These are phyloP conservation scores for Heliosperma pusillum DNA, from an alignment of 148 eudicot genomes.

Conservation along the genomic window DNA sequence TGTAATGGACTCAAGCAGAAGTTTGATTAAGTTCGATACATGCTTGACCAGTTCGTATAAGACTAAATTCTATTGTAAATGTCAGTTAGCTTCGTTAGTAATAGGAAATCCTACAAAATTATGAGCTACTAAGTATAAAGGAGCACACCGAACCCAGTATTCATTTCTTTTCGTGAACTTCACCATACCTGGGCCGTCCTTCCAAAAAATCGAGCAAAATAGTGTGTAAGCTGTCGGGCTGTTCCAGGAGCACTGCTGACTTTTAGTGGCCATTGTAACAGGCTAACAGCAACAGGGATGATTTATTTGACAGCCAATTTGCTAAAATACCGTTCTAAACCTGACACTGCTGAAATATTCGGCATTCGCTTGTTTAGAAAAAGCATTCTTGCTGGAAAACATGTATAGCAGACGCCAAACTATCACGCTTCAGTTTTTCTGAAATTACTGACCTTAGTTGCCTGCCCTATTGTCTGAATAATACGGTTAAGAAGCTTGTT, in stretches of 20 bases:
- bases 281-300: slow-evolving; percentile 50
- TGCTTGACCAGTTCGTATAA: too few relatives aligned
- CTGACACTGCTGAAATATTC: slow-evolving; percentile 41
- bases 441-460: slow-evolving; percentile 58
- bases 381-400: slow-evolving; percentile 2
- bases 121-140: too few relatives aligned
- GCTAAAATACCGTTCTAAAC: slow-evolving; percentile 68
- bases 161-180: too few relatives aligned
- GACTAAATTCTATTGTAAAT: too few relatives aligned
- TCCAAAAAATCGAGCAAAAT: slow-evolving; percentile 58
- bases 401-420: slow-evolving; percentile 14
- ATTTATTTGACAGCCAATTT: slow-evolving; percentile 77
- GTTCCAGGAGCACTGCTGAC: slow-evolving; percentile 59
- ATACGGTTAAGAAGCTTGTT: slow-evolving; percentile 71
- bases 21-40: too few relatives aligned
- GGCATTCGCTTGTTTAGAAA: neutral
- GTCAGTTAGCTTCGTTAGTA: too few relatives aligned
- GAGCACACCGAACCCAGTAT: too few relatives aligned
- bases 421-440: neutral
- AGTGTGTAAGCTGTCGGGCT: slow-evolving; percentile 53
- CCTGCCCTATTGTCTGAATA: slow-evolving; percentile 69
- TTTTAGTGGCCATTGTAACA: slow-evolving; percentile 70
- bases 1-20: too few relatives aligned
- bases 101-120: too few relatives aligned
- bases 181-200: slow-evolving; percentile 48